A percentile compares a stretch with the other conserved stretches of the same genome.
Evolutionary conservation across 345 rosid genomes (phyloP).

Genomic region (Eucalyptus pumila): DNA sequence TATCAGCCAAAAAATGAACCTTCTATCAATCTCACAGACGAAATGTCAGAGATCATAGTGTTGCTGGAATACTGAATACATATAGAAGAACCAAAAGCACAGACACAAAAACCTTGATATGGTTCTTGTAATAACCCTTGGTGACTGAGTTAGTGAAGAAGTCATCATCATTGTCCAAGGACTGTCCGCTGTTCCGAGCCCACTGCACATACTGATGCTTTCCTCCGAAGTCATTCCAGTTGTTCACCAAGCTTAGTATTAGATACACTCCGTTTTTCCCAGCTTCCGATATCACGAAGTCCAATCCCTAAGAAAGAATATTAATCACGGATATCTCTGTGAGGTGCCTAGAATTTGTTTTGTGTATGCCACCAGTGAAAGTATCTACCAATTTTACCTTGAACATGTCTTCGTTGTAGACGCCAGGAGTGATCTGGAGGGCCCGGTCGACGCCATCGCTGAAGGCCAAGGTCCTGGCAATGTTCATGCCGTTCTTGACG

Average conservation of each 20-base stretch:
- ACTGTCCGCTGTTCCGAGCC: constrained; percentile 32
- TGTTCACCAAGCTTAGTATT: constrained; percentile 65
- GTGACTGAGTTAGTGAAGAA: constrained; percentile 42
- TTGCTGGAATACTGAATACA: not conserved
- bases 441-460: constrained; percentile 45
- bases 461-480: constrained; percentile 78
- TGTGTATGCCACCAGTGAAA: not conserved
- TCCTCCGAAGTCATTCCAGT: constrained; percentile 61
- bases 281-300: constrained; percentile 67
- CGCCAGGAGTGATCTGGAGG: constrained; percentile 62
- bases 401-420: constrained; percentile 45
- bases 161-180: constrained; percentile 29
- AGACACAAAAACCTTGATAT: constrained; percentile 34
- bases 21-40: not conserved
- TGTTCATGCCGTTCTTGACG: constrained; percentile 41
- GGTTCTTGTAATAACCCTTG: constrained; percentile 49
- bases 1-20: not conserved
- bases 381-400: constrained; percentile 18
- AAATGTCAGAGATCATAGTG: not conserved
- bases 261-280: constrained; percentile 22
- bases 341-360: not conserved
- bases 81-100: not conserved
- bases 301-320: constrained; percentile 34
- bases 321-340: not conserved
- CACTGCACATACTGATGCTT: constrained; percentile 48